Conservation (phyloP, 345 rosid species). For the Pistacia vera region DNA sequence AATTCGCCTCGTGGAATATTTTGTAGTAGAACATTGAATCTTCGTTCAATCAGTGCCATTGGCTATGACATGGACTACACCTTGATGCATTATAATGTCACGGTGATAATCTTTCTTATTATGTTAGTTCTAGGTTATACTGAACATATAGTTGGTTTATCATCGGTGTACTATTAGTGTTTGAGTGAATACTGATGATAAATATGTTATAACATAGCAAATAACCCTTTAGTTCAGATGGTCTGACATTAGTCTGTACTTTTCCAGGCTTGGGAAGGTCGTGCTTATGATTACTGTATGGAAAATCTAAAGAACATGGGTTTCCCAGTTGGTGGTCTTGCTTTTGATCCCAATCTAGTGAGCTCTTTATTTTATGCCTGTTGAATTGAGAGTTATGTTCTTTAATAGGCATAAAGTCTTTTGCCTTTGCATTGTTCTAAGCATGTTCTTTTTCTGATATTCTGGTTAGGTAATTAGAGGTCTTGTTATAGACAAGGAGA, state of each 20-base stretch:
- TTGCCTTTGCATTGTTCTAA: slow-evolving; percentile 3
- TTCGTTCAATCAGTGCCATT: slow-evolving; percentile 91
- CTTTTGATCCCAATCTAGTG: slow-evolving; percentile 90
- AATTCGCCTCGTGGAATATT: slow-evolving; percentile 90
- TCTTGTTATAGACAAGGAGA: slow-evolving; percentile 95
- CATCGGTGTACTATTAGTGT: background rate
- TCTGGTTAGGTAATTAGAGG: slow-evolving; percentile 78
- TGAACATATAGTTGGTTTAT: background rate
- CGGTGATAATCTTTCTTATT: slow-evolving; percentile 42
- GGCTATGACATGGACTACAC: slow-evolving; percentile 99
- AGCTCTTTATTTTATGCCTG: slow-evolving; percentile 23
- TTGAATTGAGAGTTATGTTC: background rate
- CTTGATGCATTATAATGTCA: slow-evolving; percentile 91
- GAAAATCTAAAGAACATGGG: slow-evolving; percentile 82
- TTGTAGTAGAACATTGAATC: slow-evolving; percentile 91
- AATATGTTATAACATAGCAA: background rate
- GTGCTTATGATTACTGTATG: slow-evolving; percentile 97
- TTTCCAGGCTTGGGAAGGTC: slow-evolving; percentile 97
- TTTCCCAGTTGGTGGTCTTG: slow-evolving; percentile 87
- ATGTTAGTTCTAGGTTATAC: background rate
- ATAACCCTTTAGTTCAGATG: slow-evolving; percentile 4
- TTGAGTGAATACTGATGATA: background rate
- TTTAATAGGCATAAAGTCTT: no score
- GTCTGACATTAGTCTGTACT: slow-evolving; percentile 13
- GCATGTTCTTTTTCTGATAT: slow-evolving; percentile 12